Conservation (phyloP, 805 yeast species). For the Metschnikowia anglica region DNA sequence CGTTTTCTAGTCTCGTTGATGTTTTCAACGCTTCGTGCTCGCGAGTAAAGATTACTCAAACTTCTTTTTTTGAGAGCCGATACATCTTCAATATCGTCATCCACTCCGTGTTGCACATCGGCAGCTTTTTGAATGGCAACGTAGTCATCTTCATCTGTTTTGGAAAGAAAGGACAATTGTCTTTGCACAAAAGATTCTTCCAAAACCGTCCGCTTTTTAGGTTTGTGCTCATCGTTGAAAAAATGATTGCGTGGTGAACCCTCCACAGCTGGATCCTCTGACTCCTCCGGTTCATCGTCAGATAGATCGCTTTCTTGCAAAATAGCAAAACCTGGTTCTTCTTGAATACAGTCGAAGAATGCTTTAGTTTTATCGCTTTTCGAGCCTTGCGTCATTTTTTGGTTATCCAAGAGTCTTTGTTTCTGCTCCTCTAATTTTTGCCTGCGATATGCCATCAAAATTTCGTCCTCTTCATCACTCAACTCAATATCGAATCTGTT, state of each 20-base stretch:
- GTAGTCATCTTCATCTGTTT: conserved; percentile 33
- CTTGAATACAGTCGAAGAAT: conserved; percentile 63
- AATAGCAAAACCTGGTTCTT: conserved; percentile 35
- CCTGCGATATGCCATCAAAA: conserved; percentile 45
- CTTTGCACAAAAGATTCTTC: conserved; percentile 57
- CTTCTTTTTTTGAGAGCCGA: conserved; percentile 45
- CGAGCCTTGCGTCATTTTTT: conserved; percentile 42
- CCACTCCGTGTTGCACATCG: conserved; percentile 37
- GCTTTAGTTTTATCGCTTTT: conserved; percentile 61
- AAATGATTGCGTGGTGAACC: conserved; percentile 13
- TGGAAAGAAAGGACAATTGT: conserved; percentile 52
- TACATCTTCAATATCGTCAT: conserved; percentile 44
- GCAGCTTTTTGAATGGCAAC: conserved; percentile 32
- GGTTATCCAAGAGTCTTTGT: conserved; percentile 47
- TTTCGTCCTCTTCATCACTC: conserved; percentile 74
- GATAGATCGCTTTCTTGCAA: conserved; percentile 26
- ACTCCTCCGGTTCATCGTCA: conserved; percentile 23
- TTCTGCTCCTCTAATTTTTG: conserved; percentile 48
- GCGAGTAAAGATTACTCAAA: conserved; percentile 31
- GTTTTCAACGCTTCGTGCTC: conserved; percentile 6
- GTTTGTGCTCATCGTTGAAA: conserved; percentile 27
- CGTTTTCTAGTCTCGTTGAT: conserved; percentile 13
- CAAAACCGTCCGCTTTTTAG: conserved; percentile 36
- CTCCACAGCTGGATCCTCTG: conserved; percentile 18
- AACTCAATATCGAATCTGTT: conserved; percentile 60